phyloP scores from a whole-genome alignment of 345 rosid species.

The Populus euphratica region DNA sequence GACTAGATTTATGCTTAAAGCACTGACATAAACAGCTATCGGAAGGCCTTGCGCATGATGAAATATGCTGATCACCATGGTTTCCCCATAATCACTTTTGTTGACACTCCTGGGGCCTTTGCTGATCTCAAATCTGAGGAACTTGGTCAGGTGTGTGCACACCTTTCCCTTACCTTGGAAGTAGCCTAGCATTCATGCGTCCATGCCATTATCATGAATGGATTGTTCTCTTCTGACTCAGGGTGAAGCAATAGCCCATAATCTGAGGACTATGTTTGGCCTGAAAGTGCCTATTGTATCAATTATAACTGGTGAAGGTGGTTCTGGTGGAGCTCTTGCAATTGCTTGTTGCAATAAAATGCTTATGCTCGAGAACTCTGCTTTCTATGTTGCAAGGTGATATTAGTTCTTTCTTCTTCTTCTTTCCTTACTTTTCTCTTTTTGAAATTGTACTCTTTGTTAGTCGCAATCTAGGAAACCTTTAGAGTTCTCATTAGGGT shows the following conservation, averaged over 20 bases:
- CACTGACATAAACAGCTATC: slow-evolving; percentile 44
- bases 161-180: no score
- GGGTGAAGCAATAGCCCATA: slow-evolving; percentile 98
- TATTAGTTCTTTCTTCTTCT: not conserved
- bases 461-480: no score
- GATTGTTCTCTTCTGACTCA: slow-evolving; percentile 17
- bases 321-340: slow-evolving; percentile 99
- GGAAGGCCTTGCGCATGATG: slow-evolving; percentile 87
- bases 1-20: no score
- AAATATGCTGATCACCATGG: slow-evolving; percentile 84
- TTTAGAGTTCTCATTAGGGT: no score
- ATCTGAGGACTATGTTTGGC: slow-evolving; percentile 92
- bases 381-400: slow-evolving; percentile 96
- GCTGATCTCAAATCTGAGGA: slow-evolving; percentile 80
- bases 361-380: slow-evolving; percentile 92
- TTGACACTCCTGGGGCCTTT: slow-evolving; percentile 81
- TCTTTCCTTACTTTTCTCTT: no score
- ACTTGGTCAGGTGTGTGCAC: slow-evolving; percentile 54
- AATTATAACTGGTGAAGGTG: slow-evolving; percentile 96
- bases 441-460: no score
- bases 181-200: no score
- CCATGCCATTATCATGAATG: slow-evolving; percentile 2
- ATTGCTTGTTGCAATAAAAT: slow-evolving; percentile 89
- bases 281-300: slow-evolving; percentile 89
- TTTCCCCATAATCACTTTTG: slow-evolving; percentile 72